Conservation (phyloP, 2,329 filamentous ascomycete genomes). For the Fusarium torulosum region DNA sequence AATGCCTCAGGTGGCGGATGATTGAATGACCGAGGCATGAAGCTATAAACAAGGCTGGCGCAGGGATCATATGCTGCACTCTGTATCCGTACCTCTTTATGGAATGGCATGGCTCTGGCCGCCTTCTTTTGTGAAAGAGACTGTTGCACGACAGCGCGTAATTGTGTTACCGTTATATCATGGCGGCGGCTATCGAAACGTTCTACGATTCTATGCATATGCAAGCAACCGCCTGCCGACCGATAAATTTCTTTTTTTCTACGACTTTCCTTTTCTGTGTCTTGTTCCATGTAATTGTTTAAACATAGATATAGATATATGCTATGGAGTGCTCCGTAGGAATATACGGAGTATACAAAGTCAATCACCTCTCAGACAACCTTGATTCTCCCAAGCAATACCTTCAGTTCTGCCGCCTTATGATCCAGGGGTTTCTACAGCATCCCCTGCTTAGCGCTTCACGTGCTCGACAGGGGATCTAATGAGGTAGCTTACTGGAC, state of each 20-base stretch:
- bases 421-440: conserved; percentile 8
- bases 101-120: conserved; percentile 10
- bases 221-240: conserved; percentile 20
- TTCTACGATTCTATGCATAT: conserved; percentile 24
- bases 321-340: background rate
- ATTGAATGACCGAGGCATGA: conserved; percentile 22
- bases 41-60: conserved; percentile 19
- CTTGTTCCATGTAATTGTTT: background rate
- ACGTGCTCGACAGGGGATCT: conserved; percentile 24
- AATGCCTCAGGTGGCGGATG: conserved; percentile 35
- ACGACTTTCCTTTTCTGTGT: background rate
- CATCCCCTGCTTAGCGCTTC: conserved; percentile 26
- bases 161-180: conserved; percentile 22
- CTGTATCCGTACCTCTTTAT: background rate
- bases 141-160: conserved; percentile 19
- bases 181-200: conserved; percentile 38
- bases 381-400: conserved; percentile 19
- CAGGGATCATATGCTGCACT: conserved; percentile 10
- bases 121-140: background rate
- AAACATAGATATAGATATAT: background rate
- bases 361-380: background rate
- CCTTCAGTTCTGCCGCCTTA: conserved; percentile 24
- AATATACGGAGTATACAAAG: too few relatives aligned
- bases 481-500: conserved; percentile 7
- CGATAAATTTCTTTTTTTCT: background rate